Base-by-base conservation (phyloP, 1,139 yeast species). In the Geotrichum candidum region DNA sequence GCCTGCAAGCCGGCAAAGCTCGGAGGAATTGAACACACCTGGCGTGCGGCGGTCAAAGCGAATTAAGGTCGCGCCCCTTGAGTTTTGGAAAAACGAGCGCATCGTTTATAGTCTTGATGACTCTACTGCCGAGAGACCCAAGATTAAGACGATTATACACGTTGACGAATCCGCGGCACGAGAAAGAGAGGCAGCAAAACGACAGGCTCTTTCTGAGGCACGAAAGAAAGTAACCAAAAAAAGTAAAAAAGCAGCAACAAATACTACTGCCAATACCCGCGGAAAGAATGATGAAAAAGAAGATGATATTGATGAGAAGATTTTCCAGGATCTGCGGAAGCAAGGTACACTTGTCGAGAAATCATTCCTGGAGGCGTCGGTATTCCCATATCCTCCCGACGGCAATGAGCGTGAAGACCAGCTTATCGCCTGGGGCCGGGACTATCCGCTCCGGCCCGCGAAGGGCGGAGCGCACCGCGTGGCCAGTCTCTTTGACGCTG, bases 1-100 rank as follows among this genome's bases (percentile, higher is more conserved):
- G 22, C 29, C 56, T 35, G 29, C 35, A 48, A 45, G 52, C n/a
- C 57, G 61, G 22, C 53, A 52, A 52, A 68, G 82, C n/a, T 45
- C 54, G 13, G 59, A 68, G 45, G 59, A 56, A 22, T 51, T 51
- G n/a, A 33, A 11, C 67, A 56, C 51, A 29, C 29, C 51, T 7
- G 67, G 66, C n/a, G 54, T 68, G 27, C 68, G 88, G 65, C 75
- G 83, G 65, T 88, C 96, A 0, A 79, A 80, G 54, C 80, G 97
- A 69, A 82, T 84, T 0, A 82, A 82, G 66, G 80, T 88, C 7
- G 84, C 87, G 1, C 96, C 96, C 0, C 76, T 90, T 66, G 94
- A 91, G 11, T 88, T 81, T 71, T 90, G 97, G 97, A 82, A 89
- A 72, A 88, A 88, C 70, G 97, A 91, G 73, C 79, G 85, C 64